These are phyloP conservation scores for Fusarium napiforme DNA, from an alignment of 2,329 filamentous ascomycete species.

Conservation along the genomic window DNA sequence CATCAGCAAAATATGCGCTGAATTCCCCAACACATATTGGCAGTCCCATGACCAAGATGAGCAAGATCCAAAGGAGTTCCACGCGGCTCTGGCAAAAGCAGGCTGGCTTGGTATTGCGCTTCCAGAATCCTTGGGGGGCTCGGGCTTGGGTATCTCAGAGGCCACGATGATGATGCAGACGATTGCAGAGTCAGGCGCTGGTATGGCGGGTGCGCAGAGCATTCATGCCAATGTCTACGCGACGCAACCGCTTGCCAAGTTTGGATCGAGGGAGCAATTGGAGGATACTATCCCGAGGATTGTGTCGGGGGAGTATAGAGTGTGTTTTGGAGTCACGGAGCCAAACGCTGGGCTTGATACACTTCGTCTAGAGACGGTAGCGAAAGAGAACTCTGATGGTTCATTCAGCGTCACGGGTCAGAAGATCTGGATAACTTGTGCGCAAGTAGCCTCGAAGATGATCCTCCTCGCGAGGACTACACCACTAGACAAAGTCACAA, in stretches of 20 bases:
- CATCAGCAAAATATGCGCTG: conserved; percentile 73
- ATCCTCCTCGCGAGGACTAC: conserved; percentile 83
- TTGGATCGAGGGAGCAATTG: conserved; percentile 74
- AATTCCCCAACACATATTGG: conserved; percentile 82
- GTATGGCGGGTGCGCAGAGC: conserved; percentile 76
- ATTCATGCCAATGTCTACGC: conserved; percentile 77
- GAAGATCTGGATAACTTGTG: conserved; percentile 91
- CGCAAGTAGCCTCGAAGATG: conserved; percentile 86
- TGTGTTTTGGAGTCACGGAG: conserved; percentile 88
- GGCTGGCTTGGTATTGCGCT: conserved; percentile 87
- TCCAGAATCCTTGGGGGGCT: conserved; percentile 78
- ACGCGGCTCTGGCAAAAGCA: conserved; percentile 76
- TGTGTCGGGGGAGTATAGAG: conserved; percentile 75
- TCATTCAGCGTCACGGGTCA: conserved; percentile 78
- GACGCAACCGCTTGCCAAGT: conserved; percentile 79
- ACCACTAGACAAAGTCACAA: conserved; percentile 72
- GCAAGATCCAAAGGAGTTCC: conserved; percentile 79
- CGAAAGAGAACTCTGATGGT: conserved; percentile 63
- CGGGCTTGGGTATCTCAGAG: conserved; percentile 81
- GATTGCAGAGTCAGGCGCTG: conserved; percentile 80
- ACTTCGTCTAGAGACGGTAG: conserved; percentile 73
- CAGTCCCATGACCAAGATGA: conserved; percentile 76
- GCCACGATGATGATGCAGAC: conserved; percentile 91
- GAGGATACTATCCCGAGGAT: conserved; percentile 74
- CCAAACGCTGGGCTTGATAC: conserved; percentile 85